Conservation (phyloP, 202 grass and related monocot genomes). For the Setaria viridis region DNA sequence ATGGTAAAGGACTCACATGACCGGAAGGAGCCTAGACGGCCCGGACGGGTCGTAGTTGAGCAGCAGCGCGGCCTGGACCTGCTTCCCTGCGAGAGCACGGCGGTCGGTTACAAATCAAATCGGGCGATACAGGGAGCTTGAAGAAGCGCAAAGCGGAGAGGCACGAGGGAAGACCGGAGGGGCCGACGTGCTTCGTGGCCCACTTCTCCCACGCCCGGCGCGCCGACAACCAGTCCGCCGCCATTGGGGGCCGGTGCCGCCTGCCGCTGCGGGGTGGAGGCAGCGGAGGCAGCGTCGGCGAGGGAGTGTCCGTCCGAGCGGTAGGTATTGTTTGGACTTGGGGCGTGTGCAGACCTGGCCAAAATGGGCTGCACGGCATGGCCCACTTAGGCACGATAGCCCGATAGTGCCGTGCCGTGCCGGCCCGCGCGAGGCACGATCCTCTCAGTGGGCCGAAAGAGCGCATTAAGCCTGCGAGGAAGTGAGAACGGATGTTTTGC, state of each 20-base stretch:
- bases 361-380: too few species aligned
- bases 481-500: too few species aligned
- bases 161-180: conserved; percentile 44
- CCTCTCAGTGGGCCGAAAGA: too few species aligned
- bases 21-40: conserved; percentile 78
- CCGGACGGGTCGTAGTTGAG: conserved; percentile 80
- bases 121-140: neutral
- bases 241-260: conserved; percentile 52
- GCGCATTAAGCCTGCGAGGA: too few species aligned
- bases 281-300: too few species aligned
- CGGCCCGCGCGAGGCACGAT: too few species aligned
- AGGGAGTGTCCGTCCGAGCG: too few species aligned
- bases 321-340: too few species aligned
- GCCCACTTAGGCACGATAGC: too few species aligned
- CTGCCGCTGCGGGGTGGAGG: neutral
- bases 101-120: neutral
- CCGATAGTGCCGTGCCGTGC: too few species aligned
- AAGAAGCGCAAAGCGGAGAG: neutral
- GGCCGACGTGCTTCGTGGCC: conserved; percentile 63
- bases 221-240: conserved; percentile 71
- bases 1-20: conserved; percentile 58
- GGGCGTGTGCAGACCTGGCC: too few species aligned
- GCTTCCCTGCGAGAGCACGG: conserved; percentile 57
- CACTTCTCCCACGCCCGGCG: conserved; percentile 89
- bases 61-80: conserved; percentile 70